phyloP scores from a whole-genome alignment of 225 moss, liverwort and hornwort genomes.

The Rhytidiadelphus loreus region DNA sequence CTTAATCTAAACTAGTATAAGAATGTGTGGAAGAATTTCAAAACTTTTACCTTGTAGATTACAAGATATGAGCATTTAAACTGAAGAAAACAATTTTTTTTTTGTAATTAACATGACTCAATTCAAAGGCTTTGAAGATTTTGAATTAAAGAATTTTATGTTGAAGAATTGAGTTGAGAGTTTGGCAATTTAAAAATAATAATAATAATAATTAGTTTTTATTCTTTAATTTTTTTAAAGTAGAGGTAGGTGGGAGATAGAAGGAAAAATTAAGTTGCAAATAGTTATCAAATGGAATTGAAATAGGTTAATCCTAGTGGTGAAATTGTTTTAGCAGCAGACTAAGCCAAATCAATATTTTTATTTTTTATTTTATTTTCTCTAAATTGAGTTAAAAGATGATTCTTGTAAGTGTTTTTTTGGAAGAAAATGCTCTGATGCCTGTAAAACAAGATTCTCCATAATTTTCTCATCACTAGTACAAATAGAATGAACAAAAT shows the following conservation, averaged over 20 bases:
- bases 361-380: too few species aligned
- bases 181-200: too few species aligned
- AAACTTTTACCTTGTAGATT: neutral
- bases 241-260: rapidly evolving
- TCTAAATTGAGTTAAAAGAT: too few species aligned
- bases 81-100: neutral
- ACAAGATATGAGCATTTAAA: neutral
- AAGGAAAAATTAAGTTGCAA: neutral
- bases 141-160: rapidly evolving
- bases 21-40: neutral
- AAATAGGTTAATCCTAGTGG: too few species aligned
- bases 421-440: too few species aligned
- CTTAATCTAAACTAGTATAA: neutral
- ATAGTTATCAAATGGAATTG: neutral
- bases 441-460: too few species aligned
- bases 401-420: too few species aligned
- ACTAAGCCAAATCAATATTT: too few species aligned
- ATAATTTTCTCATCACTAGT: too few species aligned
- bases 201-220: neutral
- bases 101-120: neutral
- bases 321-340: too few species aligned
- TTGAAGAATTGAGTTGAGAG: neutral
- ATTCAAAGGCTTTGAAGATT: neutral
- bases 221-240: neutral
- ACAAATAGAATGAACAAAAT: too few species aligned